Conservation (phyloP, 306 rosid species). For the Rosa rugosa region DNA sequence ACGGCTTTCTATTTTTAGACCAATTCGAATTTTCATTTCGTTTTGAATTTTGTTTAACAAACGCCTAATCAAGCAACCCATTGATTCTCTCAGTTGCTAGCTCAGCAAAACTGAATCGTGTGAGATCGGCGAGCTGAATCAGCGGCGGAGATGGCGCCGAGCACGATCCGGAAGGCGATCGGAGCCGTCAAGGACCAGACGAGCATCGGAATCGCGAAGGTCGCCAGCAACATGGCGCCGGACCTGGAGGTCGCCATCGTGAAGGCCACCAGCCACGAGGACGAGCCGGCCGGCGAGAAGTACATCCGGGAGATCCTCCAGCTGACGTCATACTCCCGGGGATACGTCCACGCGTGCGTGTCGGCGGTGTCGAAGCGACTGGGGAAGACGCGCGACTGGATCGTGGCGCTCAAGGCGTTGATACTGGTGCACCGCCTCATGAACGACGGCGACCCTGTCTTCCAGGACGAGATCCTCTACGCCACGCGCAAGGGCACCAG, state of each 20-base stretch:
- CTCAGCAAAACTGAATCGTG: background rate
- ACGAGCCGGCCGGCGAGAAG: constrained; percentile 92
- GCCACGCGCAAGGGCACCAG: constrained; percentile 88
- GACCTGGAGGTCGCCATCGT: constrained; percentile 94
- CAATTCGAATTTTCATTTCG: background rate
- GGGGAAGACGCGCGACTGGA: constrained; percentile 97
- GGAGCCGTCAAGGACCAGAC: constrained; percentile 99
- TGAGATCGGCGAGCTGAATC: constrained; percentile 11
- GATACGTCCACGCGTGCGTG: constrained; percentile 74
- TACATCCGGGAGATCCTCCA: constrained; percentile 70
- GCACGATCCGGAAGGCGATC: constrained; percentile 94
- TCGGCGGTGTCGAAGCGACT: constrained; percentile 76
- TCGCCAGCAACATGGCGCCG: constrained; percentile 92
- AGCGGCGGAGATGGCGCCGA: constrained; percentile 65
- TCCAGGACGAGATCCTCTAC: constrained; percentile 85
- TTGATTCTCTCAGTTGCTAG: constrained; percentile 3
- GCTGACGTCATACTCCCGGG: constrained; percentile 73
- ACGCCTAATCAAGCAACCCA: background rate
- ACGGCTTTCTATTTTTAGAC: constrained; percentile 22
- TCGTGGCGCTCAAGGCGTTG: constrained; percentile 83
- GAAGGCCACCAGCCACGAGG: constrained; percentile 92
- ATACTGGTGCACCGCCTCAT: constrained; percentile 73
- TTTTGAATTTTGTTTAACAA: background rate
- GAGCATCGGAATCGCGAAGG: constrained; percentile 95
- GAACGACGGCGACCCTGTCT: constrained; percentile 74